Percentiles rank a stretch among this genome's conserved stretches.
phyloP scores from a whole-genome alignment of 345 rosid genomes.

The Gossypium rotundifolium region DNA sequence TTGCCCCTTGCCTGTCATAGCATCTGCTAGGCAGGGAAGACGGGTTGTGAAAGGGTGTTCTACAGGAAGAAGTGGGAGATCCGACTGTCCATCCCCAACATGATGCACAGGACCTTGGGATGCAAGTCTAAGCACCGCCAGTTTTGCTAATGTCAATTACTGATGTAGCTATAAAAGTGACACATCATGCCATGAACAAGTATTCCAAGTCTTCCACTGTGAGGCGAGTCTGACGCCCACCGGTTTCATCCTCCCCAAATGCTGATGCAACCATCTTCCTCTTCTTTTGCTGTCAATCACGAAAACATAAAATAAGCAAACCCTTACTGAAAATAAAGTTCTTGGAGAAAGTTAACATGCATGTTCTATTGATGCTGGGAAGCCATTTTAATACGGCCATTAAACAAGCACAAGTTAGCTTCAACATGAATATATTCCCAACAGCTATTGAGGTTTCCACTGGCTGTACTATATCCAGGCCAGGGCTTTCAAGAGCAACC shows the following conservation, averaged over 20 bases:
- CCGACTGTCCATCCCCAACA: background rate
- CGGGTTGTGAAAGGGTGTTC: background rate
- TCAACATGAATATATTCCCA: background rate
- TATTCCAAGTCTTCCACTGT: conserved; percentile 80
- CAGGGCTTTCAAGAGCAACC: background rate
- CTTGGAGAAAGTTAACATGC: background rate
- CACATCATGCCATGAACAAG: conserved; percentile 71
- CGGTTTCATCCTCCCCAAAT: conserved; percentile 85
- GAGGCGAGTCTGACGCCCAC: conserved; percentile 67
- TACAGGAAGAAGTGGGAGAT: background rate
- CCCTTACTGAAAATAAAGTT: background rate
- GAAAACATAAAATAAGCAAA: background rate
- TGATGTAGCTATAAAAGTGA: background rate
- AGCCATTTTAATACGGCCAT: background rate
- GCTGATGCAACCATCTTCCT: conserved; percentile 93
- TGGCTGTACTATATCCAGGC: too few species aligned
- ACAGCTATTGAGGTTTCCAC: too few species aligned
- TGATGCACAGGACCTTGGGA: background rate
- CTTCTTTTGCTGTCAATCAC: conserved; percentile 68
- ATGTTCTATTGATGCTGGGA: background rate
- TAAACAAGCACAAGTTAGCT: background rate
- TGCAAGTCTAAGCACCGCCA: background rate
- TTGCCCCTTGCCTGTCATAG: background rate
- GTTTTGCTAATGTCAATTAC: background rate
- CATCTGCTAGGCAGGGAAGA: background rate